Evolutionary conservation across 805 yeast species (phyloP), one percentile per base, ranked within the genome.

Genomic region (Grigorovia transvaalensis): DNA sequence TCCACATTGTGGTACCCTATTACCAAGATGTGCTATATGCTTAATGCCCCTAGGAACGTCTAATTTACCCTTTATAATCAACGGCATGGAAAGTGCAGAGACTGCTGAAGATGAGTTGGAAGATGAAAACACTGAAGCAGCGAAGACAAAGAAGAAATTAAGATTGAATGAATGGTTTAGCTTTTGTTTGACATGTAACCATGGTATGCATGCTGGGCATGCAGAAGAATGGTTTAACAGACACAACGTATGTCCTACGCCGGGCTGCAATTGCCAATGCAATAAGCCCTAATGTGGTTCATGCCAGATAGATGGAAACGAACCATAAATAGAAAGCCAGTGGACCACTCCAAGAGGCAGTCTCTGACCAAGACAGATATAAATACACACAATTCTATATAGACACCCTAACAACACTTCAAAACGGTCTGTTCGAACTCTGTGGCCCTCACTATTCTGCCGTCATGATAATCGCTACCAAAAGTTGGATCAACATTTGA

Each of bases 201-300:
- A 91, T 61, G 96, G 96, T 0, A 83, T 83, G 79, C 99, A 91
- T 69, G 89, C 96, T 0, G 89, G 85, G 4, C 99, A 91, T 65
- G 97, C 97, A 0, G 89, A 87, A 56, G 95, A 90, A 61, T 91
- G 99, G 99, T 91, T 91, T 65, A 77, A 84, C 27, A 84, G 82
- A 64, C 96, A 90, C 60, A 79, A 78, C 51, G 79, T 86, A 1
- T 91, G 99, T 62, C 97, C 99, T 0, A 96, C 91, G 2, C 96
- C 97, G 0, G 95, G 89, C 45, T 91, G 99, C 62, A 73, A 75
- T 44, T 91, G 99, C 62, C 73, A 79, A 48, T 91, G 98, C 66
- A 85, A 84, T 59, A 81, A 77, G 59, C 75, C 73, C 27, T 52
- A 38, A 44, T 23, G 27, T 23, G 6, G 27, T 6, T 4, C 27